Evolutionary conservation across 176 grass and related monocot genomes (phyloP), one percentile per base, ranked within the genome.

Genomic region (Oryza punctata): DNA sequence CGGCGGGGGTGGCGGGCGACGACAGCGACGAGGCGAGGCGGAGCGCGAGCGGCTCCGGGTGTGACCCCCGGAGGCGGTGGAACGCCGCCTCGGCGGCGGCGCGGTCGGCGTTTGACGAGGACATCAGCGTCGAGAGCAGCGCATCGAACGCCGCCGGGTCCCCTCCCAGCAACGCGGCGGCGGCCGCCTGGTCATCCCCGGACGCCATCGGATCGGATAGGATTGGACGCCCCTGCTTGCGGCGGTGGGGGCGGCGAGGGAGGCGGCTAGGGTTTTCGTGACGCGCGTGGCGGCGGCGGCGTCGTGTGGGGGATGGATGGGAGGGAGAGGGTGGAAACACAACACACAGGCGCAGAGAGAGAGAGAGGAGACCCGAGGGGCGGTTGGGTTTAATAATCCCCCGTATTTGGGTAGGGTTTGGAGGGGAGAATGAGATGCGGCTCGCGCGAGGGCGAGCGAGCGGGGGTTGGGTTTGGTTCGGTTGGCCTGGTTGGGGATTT

Each of bases 41-140:
- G 65, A 96, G 83, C 46, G 88, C 81, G 12, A 99, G 89, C 27
- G 87, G 73, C 75, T 94, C 93, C 25, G 93, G 96, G 65, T 99
- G 93, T 18, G 71, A 91, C 35, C 65, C 70, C 12, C 93, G 87
- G 71, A 91, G 94, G 75, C 89, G 93, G 85, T 96, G 90, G 93
- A 99, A 99, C 78, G 94, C 89, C 4, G 91, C 72, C 89, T 99
- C 96, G 32, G 96, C 93, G 44, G 82, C 78, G 63, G 93, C 83
- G 35, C 93, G 96, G 77, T 99, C 91, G 69, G 81, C 57, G 93
- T 99, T 99, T 75, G 91, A 91, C 21, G 96, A 90, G 1, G 96
- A 99, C 96, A 99, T 96, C 77, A 99, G 91, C 16, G 91, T 91
- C 8, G 85, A 80, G 35, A 99, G 83, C 18, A 99, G 87, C 10